Conservation (phyloP, 2,329 filamentous ascomycete genomes). For the Paramyrothecium sp. region DNA sequence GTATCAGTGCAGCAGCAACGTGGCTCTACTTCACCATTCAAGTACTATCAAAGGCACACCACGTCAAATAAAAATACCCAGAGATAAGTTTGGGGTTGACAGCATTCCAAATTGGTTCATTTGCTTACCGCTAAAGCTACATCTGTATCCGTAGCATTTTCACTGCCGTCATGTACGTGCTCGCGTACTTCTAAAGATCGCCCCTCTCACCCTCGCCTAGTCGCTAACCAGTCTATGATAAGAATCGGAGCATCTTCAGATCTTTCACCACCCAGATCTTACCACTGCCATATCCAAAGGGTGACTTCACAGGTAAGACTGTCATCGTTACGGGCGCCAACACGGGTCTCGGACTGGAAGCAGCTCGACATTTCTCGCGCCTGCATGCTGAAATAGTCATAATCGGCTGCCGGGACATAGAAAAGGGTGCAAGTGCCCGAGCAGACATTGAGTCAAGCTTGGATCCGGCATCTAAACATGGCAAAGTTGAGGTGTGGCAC, state of each 20-base stretch:
- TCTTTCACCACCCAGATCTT: neutral
- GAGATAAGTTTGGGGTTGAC: no score
- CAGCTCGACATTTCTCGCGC: slow-evolving; percentile 33
- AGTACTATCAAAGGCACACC: no score
- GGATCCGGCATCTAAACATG: neutral
- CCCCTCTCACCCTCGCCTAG: no score
- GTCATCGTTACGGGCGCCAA: slow-evolving; percentile 40
- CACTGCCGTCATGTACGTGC: no score
- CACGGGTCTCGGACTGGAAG: slow-evolving; percentile 36
- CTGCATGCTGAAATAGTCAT: slow-evolving; percentile 35
- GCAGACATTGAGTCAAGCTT: slow-evolving; percentile 14
- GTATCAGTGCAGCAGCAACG: no score
- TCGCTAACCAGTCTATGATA: no score
- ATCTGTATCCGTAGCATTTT: no score
- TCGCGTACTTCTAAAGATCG: no score
- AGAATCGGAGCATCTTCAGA: neutral
- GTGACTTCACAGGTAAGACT: slow-evolving; percentile 13
- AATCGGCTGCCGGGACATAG: slow-evolving; percentile 30
- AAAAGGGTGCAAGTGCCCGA: slow-evolving; percentile 27
- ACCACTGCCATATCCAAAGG: neutral
- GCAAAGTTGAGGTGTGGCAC: slow-evolving; percentile 10
- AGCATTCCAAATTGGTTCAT: no score
- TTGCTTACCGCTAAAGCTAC: no score
- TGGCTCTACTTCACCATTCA: no score
- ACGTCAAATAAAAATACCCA: no score